These are phyloP conservation scores for Alopecurus myosuroides DNA, from an alignment of 176 grass and related monocot species.

Conservation along the genomic window DNA sequence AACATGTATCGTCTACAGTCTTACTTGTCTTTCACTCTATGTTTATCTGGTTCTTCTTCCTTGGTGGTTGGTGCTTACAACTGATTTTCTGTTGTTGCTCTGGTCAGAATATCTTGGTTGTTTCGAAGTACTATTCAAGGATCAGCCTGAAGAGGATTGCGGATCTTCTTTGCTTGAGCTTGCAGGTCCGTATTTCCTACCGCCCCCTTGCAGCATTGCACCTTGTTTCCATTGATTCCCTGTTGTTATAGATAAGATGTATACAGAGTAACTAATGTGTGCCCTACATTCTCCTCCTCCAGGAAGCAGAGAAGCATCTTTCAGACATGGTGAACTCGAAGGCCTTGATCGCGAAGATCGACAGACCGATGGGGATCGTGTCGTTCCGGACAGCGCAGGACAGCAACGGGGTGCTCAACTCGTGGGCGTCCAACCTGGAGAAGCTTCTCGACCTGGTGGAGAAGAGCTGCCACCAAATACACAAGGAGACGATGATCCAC, in stretches of 20 bases:
- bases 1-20: constrained; percentile 74
- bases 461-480: constrained; percentile 96
- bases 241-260: background rate
- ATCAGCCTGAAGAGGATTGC: constrained; percentile 84
- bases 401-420: constrained; percentile 66
- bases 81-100: background rate
- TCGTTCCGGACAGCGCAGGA: constrained; percentile 71
- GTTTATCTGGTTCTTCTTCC: background rate
- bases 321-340: constrained; percentile 97
- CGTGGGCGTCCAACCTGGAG: constrained; percentile 80
- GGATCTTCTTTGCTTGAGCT: constrained; percentile 73
- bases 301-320: constrained; percentile 91
- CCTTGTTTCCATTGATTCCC: background rate
- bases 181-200: constrained; percentile 47
- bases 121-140: constrained; percentile 95
- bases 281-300: background rate
- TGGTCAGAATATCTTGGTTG: constrained; percentile 94
- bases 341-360: constrained; percentile 74
- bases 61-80: constrained; percentile 1
- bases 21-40: background rate
- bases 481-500: constrained; percentile 97
- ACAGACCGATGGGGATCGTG: constrained; percentile 73
- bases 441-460: constrained; percentile 91
- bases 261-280: background rate
- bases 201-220: background rate